These are phyloP conservation scores for Ormosia emarginata DNA, from an alignment of 306 rosid genomes.

Conservation along the genomic window DNA sequence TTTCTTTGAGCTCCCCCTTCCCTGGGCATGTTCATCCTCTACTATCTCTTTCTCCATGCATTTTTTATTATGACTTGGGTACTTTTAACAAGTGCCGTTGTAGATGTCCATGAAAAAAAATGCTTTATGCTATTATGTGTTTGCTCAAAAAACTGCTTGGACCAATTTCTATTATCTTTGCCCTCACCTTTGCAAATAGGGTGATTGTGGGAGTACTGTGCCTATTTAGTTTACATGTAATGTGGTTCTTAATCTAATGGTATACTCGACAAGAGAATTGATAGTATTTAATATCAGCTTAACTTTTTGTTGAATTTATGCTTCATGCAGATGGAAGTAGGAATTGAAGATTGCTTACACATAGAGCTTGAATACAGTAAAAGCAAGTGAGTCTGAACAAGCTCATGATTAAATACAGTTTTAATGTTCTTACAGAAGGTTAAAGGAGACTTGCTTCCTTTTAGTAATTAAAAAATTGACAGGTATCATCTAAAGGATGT, in stretches of 20 bases:
- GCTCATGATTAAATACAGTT: too few relatives aligned
- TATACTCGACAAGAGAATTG: neutral
- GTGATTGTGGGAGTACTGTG: neutral
- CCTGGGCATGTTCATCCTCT: too few relatives aligned
- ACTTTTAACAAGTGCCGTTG: too few relatives aligned
- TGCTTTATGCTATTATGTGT: too few relatives aligned
- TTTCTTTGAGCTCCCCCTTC: too few relatives aligned
- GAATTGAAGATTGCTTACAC: constrained; percentile 85
- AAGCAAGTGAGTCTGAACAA: constrained; percentile 63
- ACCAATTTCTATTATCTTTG: too few relatives aligned
- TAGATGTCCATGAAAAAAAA: too few relatives aligned
- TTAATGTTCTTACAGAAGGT: too few relatives aligned
- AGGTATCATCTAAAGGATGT: constrained; percentile 98
- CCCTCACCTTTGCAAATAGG: neutral
- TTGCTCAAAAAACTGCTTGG: too few relatives aligned
- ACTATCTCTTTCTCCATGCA: too few relatives aligned
- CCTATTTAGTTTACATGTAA: neutral
- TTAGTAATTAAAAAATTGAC: neutral
- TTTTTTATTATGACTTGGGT: too few relatives aligned
- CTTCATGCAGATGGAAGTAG: constrained; percentile 79
- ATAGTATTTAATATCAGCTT: neutral
- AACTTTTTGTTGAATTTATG: constrained; percentile 1
- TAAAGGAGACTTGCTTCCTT: too few relatives aligned
- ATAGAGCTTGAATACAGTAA: constrained; percentile 78
- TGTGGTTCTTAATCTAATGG: neutral